phyloP scores from a whole-genome alignment of 176 grass and related monocot genomes.

The Bolboschoenus planiculmis region DNA sequence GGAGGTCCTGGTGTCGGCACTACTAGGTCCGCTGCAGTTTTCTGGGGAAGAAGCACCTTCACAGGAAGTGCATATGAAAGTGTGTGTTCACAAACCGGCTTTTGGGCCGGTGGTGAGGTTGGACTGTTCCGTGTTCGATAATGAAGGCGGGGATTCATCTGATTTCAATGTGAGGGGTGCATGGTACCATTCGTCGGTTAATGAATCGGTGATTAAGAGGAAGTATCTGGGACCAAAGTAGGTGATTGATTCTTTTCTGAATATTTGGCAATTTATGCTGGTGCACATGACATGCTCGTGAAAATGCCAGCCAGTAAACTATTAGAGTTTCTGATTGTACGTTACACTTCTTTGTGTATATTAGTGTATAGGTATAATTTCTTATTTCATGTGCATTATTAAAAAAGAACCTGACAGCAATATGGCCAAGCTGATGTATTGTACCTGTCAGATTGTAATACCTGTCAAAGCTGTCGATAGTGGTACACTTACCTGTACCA shows the following conservation, averaged over 20 bases:
- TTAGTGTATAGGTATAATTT: neutral
- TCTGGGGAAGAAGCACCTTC: conserved; percentile 18
- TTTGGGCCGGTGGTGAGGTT: conserved; percentile 49
- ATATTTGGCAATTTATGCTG: neutral
- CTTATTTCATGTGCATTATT: neutral
- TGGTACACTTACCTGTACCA: neutral
- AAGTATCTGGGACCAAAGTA: conserved; percentile 43
- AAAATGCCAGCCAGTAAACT: neutral
- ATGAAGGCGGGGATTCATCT: neutral
- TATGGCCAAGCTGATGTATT: neutral
- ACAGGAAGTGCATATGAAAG: conserved; percentile 48
- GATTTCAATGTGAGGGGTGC: conserved; percentile 28
- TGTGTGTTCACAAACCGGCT: conserved; percentile 52
- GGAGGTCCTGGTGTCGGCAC: conserved; percentile 59
- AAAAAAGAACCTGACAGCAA: neutral
- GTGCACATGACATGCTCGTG: neutral
- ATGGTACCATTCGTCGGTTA: conserved; percentile 39
- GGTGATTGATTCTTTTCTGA: conserved; percentile 27
- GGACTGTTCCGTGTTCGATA: conserved; percentile 40
- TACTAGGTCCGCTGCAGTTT: conserved; percentile 54
- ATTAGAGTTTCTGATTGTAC: neutral
- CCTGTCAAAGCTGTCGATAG: neutral
- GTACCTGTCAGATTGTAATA: neutral
- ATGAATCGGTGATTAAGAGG: conserved; percentile 12
- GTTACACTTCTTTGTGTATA: neutral